A percentile compares a stretch with the other conserved stretches of the same genome.
Conservation (phyloP, 345 rosid genomes). For the Moringa oleifera region DNA sequence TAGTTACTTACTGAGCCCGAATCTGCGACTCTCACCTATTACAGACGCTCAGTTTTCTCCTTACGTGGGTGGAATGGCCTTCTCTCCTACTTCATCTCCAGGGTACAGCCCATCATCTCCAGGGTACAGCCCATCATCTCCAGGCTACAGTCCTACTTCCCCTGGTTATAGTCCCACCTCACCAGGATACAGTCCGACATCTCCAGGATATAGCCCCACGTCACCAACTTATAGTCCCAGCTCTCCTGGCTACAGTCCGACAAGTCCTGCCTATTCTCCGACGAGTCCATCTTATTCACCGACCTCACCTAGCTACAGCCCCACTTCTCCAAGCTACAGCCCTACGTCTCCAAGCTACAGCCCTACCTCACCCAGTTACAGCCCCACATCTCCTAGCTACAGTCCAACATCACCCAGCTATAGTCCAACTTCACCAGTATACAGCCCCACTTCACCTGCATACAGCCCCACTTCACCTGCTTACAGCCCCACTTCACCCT, state of each 20-base stretch:
- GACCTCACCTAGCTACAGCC: slow-evolving; percentile 72
- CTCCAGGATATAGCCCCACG: slow-evolving; percentile 82
- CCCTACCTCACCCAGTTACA: slow-evolving; percentile 76
- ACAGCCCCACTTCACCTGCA: slow-evolving; percentile 76
- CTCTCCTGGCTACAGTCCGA: slow-evolving; percentile 83
- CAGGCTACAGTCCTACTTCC: slow-evolving; percentile 65
- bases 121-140: slow-evolving; percentile 64
- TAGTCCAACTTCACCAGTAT: slow-evolving; percentile 68
- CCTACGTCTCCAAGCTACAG: slow-evolving; percentile 77
- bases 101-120: slow-evolving; percentile 86
- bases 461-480: slow-evolving; percentile 85
- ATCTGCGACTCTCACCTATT: slow-evolving; percentile 69
- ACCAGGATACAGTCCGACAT: slow-evolving; percentile 79
- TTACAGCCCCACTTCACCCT: slow-evolving; percentile 80
- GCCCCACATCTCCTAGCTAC: slow-evolving; percentile 70
- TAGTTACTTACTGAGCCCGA: slow-evolving; percentile 73
- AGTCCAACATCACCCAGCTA: slow-evolving; percentile 76
- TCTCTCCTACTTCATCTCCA: slow-evolving; percentile 81
- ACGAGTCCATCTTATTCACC: slow-evolving; percentile 64
- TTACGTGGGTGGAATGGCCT: slow-evolving; percentile 85
- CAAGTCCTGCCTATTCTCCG: slow-evolving; percentile 79
- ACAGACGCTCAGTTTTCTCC: slow-evolving; percentile 92
- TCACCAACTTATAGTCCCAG: slow-evolving; percentile 90
- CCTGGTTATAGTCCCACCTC: slow-evolving; percentile 86
- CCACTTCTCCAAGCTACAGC: slow-evolving; percentile 80